Evolutionary conservation across 768 basidiomycete species (phyloP).

Genomic region (Pleurotus sapidus): DNA sequence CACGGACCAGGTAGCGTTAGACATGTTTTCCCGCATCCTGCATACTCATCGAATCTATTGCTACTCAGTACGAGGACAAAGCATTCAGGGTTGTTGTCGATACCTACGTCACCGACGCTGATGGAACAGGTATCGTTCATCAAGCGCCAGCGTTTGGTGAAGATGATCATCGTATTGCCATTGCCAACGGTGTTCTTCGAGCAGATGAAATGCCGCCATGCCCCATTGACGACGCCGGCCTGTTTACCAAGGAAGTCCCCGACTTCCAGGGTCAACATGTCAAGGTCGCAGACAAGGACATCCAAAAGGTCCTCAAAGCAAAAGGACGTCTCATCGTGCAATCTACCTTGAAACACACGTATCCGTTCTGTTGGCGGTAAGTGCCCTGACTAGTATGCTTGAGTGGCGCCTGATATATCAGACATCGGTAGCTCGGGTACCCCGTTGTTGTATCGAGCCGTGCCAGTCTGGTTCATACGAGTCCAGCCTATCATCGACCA

Average conservation of each 20-base stretch:
- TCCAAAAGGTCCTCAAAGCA: constrained; percentile 86
- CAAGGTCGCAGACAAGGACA: constrained; percentile 95
- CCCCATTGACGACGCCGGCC: constrained; percentile 87
- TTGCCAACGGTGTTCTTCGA: constrained; percentile 78
- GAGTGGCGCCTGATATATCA: not conserved
- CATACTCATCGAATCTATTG: not conserved
- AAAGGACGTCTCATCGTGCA: constrained; percentile 88
- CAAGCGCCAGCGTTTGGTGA: constrained; percentile 99
- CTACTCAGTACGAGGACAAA: constrained; percentile 78
- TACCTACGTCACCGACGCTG: constrained; percentile 88
- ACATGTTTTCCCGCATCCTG: not conserved
- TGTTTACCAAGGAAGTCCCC: constrained; percentile 84
- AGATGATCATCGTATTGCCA: constrained; percentile 93
- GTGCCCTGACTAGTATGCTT: constrained; percentile 3
- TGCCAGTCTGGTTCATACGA: constrained; percentile 94
- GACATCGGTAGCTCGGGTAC: constrained; percentile 71
- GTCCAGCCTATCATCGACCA: constrained; percentile 84
- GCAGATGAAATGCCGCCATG: constrained; percentile 94
- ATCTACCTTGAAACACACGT: constrained; percentile 83
- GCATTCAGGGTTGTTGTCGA: constrained; percentile 90
- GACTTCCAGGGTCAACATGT: constrained; percentile 89
- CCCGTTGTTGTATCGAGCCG: constrained; percentile 92
- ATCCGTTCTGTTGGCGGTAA: constrained; percentile 97
- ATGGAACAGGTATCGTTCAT: constrained; percentile 98
- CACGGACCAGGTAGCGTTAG: constrained; percentile 70